These are phyloP conservation scores for Helotiales sp. DNA, from an alignment of 2,329 filamentous ascomycete genomes.

Conservation along the genomic window DNA sequence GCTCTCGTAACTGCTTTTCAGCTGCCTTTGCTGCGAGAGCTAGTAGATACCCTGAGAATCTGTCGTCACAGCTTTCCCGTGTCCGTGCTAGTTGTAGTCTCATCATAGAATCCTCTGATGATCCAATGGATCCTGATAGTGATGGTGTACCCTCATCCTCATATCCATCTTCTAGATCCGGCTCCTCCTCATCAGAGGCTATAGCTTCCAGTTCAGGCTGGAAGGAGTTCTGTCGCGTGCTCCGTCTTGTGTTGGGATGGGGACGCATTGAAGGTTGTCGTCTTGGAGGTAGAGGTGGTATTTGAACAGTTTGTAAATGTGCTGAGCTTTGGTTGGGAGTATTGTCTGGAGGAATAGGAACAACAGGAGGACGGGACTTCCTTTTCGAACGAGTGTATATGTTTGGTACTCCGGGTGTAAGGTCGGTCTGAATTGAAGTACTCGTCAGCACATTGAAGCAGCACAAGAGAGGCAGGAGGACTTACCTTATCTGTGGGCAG, in stretches of 20 bases:
- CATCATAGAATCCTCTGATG: constrained; percentile 43
- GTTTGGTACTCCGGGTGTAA: constrained; percentile 41
- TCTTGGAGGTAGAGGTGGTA: constrained; percentile 46
- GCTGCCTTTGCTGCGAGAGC: constrained; percentile 80
- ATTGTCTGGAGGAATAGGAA: constrained; percentile 55
- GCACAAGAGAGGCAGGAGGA: constrained; percentile 46
- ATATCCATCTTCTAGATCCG: constrained; percentile 52
- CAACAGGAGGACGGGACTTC: constrained; percentile 33
- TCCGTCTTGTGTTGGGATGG: constrained; percentile 48
- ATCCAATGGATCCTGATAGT: constrained; percentile 40
- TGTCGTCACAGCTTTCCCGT: constrained; percentile 76
- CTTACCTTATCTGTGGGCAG: constrained; percentile 72
- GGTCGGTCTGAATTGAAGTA: constrained; percentile 35
- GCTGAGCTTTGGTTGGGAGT: constrained; percentile 47
- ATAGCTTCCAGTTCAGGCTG: constrained; percentile 48
- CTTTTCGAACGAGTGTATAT: constrained; percentile 40
- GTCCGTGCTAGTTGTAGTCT: constrained; percentile 51
- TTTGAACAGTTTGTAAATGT: constrained; percentile 39
- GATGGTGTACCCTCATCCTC: constrained; percentile 42
- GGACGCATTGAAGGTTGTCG: constrained; percentile 49
- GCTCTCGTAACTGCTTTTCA: constrained; percentile 78
- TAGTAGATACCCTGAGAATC: constrained; percentile 76
- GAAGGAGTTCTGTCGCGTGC: constrained; percentile 48
- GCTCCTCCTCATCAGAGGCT: constrained; percentile 46
- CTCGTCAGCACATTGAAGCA: constrained; percentile 16